Evolutionary conservation across 345 rosid genomes (phyloP).

Genomic region (Eucalyptus cloeziana): DNA sequence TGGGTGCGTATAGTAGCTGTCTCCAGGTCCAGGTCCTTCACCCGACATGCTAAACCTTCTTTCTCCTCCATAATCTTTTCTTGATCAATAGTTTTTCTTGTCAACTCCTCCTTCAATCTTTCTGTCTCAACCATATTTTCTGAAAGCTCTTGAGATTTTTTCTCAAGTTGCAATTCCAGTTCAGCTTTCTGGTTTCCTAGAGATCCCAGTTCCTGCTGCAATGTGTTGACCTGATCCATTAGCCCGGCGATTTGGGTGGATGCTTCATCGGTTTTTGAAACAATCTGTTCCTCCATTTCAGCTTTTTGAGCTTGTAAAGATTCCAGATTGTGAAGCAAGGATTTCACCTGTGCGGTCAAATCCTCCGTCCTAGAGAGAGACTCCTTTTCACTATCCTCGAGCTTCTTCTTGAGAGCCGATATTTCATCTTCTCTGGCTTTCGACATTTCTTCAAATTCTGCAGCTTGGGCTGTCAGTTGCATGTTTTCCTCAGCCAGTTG

Average conservation of each 20-base stretch:
- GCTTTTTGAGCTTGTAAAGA: conserved; percentile 27
- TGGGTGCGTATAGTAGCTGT: not conserved
- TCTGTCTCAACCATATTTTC: conserved; percentile 20
- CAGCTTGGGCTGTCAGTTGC: conserved; percentile 26
- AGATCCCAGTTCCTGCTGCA: conserved; percentile 40
- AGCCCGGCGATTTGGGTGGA: conserved; percentile 28
- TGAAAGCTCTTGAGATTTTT: conserved; percentile 38
- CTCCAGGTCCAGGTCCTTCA: conserved; percentile 11
- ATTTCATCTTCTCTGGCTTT: conserved; percentile 37
- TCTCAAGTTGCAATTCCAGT: conserved; percentile 37
- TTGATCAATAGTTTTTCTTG: conserved; percentile 2
- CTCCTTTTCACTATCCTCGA: conserved; percentile 43
- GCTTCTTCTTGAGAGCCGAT: conserved; percentile 29
- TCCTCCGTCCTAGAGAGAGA: conserved; percentile 38
- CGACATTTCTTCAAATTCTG: conserved; percentile 34
- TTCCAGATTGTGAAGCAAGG: conserved; percentile 25
- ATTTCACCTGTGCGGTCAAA: conserved; percentile 33
- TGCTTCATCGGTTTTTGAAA: conserved; percentile 37
- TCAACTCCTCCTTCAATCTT: conserved; percentile 8
- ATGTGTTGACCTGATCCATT: conserved; percentile 29
- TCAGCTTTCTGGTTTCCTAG: conserved; percentile 43
- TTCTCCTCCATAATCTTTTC: conserved; percentile 9
- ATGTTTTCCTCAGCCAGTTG: conserved; percentile 32
- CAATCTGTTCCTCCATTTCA: conserved; percentile 56
- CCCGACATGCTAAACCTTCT: not conserved